Conservation (phyloP, 2,329 filamentous ascomycete genomes). For the Bipolaris oryzae region DNA sequence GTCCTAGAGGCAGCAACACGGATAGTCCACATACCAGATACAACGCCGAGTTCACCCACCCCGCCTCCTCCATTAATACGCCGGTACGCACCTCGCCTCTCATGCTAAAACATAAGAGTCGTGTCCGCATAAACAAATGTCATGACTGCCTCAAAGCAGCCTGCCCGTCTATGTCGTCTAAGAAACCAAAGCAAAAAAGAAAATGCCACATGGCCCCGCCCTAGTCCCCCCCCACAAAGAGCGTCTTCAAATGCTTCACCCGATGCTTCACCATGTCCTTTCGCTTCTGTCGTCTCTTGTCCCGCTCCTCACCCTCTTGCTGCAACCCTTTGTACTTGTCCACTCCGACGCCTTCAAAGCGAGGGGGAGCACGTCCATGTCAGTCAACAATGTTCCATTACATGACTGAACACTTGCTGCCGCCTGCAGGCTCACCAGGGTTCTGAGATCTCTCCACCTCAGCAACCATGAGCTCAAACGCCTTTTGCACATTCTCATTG, state of each 20-base stretch:
- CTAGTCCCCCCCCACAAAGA: conserved; percentile 1
- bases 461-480: conserved; percentile 91
- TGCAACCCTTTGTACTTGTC: conserved; percentile 5
- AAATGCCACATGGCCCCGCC: conserved; percentile 1
- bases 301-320: conserved; percentile 3
- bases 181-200: conserved; percentile 3
- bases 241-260: neutral
- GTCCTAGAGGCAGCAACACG: conserved; percentile 3
- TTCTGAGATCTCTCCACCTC: conserved; percentile 96
- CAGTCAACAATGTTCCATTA: conserved; percentile 52
- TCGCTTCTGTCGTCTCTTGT: conserved; percentile 4
- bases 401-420: conserved; percentile 86
- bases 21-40: conserved; percentile 8
- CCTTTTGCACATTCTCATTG: conserved; percentile 90
- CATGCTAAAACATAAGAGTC: neutral
- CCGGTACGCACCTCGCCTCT: conserved; percentile 35
- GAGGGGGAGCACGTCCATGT: conserved; percentile 16
- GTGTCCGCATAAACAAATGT: conserved; percentile 1
- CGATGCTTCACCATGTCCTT: conserved; percentile 4
- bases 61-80: conserved; percentile 23
- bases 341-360: conserved; percentile 11
- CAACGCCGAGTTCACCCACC: conserved; percentile 33
- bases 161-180: conserved; percentile 31
- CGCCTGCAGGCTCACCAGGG: conserved; percentile 79
- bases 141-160: conserved; percentile 4